Percentiles rank a stretch among this genome's conserved stretches.
These are phyloP conservation scores for Spirogloea muscicola DNA, from an alignment of 139 green algal species.

Conservation along the genomic window DNA sequence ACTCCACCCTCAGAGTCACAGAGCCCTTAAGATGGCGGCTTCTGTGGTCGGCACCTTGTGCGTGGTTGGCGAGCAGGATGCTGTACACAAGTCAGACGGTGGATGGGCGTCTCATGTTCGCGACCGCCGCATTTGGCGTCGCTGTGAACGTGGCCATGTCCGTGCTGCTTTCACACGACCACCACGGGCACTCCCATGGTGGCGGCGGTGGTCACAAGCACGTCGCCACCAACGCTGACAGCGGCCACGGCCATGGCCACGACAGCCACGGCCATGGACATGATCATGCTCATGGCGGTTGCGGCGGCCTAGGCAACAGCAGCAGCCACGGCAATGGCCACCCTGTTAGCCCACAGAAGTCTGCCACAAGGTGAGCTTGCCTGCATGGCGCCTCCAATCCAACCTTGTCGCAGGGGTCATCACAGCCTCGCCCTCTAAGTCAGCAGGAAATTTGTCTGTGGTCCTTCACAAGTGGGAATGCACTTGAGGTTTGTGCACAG, in stretches of 20 bases:
- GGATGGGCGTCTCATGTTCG: constrained; percentile 75
- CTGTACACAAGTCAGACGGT: constrained; percentile 27
- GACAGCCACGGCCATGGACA: constrained; percentile 39
- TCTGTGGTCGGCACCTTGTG: neutral
- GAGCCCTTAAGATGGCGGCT: too few relatives aligned
- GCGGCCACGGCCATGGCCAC: constrained; percentile 36
- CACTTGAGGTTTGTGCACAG: too few relatives aligned
- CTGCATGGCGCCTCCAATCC: too few relatives aligned
- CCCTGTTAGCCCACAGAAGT: neutral
- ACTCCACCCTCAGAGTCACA: too few relatives aligned
- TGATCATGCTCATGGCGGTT: neutral
- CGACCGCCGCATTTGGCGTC: constrained; percentile 72
- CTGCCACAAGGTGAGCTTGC: neutral
- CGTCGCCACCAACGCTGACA: constrained; percentile 12
- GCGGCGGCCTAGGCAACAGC: neutral
- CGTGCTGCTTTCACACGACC: constrained; percentile 50
- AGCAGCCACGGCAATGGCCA: neutral
- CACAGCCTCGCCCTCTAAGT: too few relatives aligned
- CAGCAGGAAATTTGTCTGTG: too few relatives aligned
- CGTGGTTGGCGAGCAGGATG: constrained; percentile 10
- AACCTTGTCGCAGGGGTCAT: too few relatives aligned
- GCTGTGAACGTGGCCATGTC: constrained; percentile 66
- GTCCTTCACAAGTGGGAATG: too few relatives aligned
- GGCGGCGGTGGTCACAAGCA: constrained; percentile 39
- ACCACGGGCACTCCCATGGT: constrained; percentile 50